Evolutionary conservation across 1,284 basidiomycete species (phyloP).

Genomic region (Trichosporon asahii): DNA sequence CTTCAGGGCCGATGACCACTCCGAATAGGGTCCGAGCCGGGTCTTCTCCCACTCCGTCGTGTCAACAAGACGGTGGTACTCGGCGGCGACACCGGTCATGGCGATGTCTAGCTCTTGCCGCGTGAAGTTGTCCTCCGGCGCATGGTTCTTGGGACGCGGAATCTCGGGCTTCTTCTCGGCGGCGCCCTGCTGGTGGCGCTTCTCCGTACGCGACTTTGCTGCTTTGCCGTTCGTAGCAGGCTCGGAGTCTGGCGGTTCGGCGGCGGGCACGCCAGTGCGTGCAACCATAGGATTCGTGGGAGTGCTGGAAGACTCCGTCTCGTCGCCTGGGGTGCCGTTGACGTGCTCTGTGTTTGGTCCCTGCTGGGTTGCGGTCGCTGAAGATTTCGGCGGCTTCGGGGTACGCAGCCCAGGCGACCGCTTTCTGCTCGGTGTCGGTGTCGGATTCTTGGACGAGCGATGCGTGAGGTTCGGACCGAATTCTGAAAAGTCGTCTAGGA

Average conservation of each 20-base stretch:
- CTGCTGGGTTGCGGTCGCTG: not conserved
- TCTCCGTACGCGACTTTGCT: not conserved
- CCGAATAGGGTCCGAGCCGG: not conserved
- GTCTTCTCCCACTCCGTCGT: conserved; percentile 3
- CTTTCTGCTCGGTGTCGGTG: not conserved
- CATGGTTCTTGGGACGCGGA: not conserved
- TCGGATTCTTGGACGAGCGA: not conserved
- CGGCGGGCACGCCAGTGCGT: not conserved
- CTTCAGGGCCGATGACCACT: conserved; percentile 32
- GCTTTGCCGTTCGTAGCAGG: not conserved
- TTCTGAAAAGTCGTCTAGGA: not conserved
- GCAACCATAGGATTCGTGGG: not conserved
- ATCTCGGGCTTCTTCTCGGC: not conserved
- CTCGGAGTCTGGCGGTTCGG: not conserved
- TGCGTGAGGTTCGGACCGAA: not conserved
- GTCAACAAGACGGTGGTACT: not conserved
- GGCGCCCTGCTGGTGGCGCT: not conserved
- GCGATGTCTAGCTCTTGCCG: conserved; percentile 7
- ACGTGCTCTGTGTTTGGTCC: not conserved
- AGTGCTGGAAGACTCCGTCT: not conserved
- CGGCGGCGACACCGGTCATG: not conserved
- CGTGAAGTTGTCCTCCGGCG: conserved; percentile 4
- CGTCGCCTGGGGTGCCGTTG: not conserved
- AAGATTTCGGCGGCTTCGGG: not conserved
- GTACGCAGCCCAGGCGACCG: not conserved